A percentile compares a stretch with the other conserved stretches of the same genome.
Conservation (phyloP, 2,329 filamentous ascomycete genomes). For the Scedosporium aurantiacum region DNA sequence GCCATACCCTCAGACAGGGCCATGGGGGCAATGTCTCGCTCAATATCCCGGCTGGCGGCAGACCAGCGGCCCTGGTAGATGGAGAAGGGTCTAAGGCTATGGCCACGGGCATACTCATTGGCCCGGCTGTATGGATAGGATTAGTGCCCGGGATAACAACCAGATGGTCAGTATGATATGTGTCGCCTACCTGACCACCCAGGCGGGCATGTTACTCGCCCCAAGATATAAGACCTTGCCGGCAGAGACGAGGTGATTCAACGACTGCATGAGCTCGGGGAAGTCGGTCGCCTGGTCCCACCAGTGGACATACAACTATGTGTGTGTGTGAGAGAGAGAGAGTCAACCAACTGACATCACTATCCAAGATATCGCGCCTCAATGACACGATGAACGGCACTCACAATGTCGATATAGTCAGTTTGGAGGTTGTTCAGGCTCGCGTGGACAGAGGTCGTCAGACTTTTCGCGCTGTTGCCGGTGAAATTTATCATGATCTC, state of each 20-base stretch:
- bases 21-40: constrained; percentile 34
- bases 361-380: background rate
- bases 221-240: constrained; percentile 21
- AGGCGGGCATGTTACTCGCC: constrained; percentile 19
- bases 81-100: constrained; percentile 16
- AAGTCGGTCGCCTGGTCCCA: constrained; percentile 16
- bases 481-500: constrained; percentile 39
- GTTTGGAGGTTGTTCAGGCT: constrained; percentile 53
- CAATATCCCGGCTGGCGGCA: constrained; percentile 26
- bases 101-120: constrained; percentile 17
- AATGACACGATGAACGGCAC: constrained; percentile 6
- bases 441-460: constrained; percentile 43
- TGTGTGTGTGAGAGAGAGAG: background rate
- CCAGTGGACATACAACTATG: constrained; percentile 18
- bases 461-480: constrained; percentile 52
- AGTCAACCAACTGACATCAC: background rate
- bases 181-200: constrained; percentile 15
- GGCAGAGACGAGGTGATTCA: constrained; percentile 15
- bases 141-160: background rate
- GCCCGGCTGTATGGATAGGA: constrained; percentile 8
- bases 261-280: constrained; percentile 16
- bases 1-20: constrained; percentile 34
- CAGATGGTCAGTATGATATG: background rate
- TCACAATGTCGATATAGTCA: constrained; percentile 55
- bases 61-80: constrained; percentile 34